Conservation (phyloP, 2,329 filamentous ascomycete species). For the Fusarium torulosum region DNA sequence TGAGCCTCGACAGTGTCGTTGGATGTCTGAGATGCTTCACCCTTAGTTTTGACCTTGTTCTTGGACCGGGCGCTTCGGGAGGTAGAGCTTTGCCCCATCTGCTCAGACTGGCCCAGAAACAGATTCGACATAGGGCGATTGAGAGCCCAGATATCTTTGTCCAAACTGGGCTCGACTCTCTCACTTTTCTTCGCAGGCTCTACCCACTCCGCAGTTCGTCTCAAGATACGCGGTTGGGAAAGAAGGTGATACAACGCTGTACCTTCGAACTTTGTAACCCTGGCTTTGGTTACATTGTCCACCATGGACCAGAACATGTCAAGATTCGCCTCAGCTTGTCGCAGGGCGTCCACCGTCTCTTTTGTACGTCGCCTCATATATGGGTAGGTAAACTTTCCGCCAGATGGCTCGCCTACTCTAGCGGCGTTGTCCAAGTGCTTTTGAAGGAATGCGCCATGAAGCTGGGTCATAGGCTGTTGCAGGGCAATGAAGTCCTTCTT, state of each 20-base stretch:
- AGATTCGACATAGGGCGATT: not conserved
- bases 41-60: not conserved
- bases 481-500: not conserved
- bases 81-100: not conserved
- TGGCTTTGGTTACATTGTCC: not conserved
- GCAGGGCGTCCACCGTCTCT: not conserved
- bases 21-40: not conserved
- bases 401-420: not conserved
- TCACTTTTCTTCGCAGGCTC: not conserved
- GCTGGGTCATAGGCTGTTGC: not conserved
- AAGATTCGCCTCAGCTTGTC: not conserved
- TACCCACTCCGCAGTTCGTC: not conserved
- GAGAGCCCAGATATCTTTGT: not conserved
- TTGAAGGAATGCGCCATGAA: not conserved
- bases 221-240: not conserved
- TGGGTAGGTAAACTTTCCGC: not conserved
- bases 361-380: slow-evolving; percentile 2
- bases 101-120: slow-evolving; percentile 46
- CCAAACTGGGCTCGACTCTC: not conserved
- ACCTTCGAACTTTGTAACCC: accelerated
- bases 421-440: not conserved
- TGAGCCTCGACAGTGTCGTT: not conserved
- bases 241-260: not conserved
- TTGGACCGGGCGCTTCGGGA: not conserved
- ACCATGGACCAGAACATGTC: not conserved